A percentile compares a stretch with the other conserved stretches of the same genome.
phyloP scores from a whole-genome alignment of 1,139 yeast genomes.

The Protomyces pachydermus region DNA sequence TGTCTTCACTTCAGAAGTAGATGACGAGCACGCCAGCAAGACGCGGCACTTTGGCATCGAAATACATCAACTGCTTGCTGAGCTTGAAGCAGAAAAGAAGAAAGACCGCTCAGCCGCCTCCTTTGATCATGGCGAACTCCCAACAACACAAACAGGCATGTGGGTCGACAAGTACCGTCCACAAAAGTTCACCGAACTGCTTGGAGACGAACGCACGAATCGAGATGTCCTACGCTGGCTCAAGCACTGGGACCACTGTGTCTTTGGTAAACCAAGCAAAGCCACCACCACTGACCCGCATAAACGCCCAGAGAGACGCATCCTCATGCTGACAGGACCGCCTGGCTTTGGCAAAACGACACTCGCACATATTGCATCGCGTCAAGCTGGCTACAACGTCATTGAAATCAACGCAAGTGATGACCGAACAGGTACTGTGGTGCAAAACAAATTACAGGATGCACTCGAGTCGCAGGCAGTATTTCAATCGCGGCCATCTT shows the following conservation, averaged over 20 bases:
- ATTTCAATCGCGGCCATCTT: constrained; percentile 62
- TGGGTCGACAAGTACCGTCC: constrained; percentile 86
- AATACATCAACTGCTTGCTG: constrained; percentile 4
- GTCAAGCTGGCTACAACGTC: constrained; percentile 72
- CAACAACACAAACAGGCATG: constrained; percentile 8
- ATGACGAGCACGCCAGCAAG: constrained; percentile 14
- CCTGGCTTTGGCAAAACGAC: constrained; percentile 96
- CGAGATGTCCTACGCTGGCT: constrained; percentile 72
- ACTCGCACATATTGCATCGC: constrained; percentile 77
- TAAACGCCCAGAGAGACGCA: constrained; percentile 65
- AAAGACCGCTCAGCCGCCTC: background rate
- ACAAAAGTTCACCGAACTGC: constrained; percentile 59
- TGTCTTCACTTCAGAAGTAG: background rate
- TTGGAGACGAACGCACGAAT: constrained; percentile 77
- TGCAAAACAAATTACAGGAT: constrained; percentile 59
- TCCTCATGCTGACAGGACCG: constrained; percentile 79
- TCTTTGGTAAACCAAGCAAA: constrained; percentile 46
- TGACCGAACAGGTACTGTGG: constrained; percentile 57
- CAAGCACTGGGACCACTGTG: constrained; percentile 69
- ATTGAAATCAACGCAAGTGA: constrained; percentile 91
- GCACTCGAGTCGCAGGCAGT: constrained; percentile 62
- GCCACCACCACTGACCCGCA: constrained; percentile 46
- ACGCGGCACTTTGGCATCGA: constrained; percentile 14
- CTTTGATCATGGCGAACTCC: background rate
- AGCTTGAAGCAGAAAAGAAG: background rate